Evolutionary conservation across 2,329 filamentous ascomycete species (phyloP).

Genomic region (Colletotrichum viniferum): DNA sequence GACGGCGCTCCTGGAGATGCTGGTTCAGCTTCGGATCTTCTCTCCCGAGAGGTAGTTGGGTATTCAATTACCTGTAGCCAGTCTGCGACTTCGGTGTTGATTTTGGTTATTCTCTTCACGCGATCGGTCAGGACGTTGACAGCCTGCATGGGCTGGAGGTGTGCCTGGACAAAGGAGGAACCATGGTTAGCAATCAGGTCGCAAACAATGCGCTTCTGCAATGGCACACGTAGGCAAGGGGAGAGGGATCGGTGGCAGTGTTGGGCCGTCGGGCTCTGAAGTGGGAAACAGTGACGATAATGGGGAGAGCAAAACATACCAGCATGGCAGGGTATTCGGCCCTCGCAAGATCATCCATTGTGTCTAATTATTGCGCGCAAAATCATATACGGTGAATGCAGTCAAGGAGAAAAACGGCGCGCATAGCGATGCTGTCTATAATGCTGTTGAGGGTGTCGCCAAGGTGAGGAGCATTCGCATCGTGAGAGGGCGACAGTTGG

Average conservation of each 20-base stretch:
- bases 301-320: slow-evolving; percentile 54
- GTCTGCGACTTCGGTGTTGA: slow-evolving; percentile 92
- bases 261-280: background rate
- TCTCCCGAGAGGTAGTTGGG: background rate
- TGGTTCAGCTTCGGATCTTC: slow-evolving; percentile 8
- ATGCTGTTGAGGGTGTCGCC: slow-evolving; percentile 12
- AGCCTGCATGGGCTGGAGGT: slow-evolving; percentile 81
- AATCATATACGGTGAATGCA: slow-evolving; percentile 19
- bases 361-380: slow-evolving; percentile 25
- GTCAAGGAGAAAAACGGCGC: slow-evolving; percentile 18
- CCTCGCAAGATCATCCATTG: slow-evolving; percentile 79
- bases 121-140: slow-evolving; percentile 84
- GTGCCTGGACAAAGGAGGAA: slow-evolving; percentile 59
- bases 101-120: slow-evolving; percentile 81
- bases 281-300: background rate
- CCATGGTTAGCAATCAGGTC: slow-evolving; percentile 19
- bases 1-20: slow-evolving; percentile 78
- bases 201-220: slow-evolving; percentile 15
- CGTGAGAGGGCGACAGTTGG: slow-evolving; percentile 2
- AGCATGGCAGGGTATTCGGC: slow-evolving; percentile 93
- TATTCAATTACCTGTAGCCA: slow-evolving; percentile 81
- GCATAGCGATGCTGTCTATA: slow-evolving; percentile 25
- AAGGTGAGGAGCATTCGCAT: slow-evolving; percentile 22
- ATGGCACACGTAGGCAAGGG: background rate
- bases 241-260: slow-evolving; percentile 5